Conservation (phyloP, 805 yeast genomes). For the Maudiozyma bulderi region DNA sequence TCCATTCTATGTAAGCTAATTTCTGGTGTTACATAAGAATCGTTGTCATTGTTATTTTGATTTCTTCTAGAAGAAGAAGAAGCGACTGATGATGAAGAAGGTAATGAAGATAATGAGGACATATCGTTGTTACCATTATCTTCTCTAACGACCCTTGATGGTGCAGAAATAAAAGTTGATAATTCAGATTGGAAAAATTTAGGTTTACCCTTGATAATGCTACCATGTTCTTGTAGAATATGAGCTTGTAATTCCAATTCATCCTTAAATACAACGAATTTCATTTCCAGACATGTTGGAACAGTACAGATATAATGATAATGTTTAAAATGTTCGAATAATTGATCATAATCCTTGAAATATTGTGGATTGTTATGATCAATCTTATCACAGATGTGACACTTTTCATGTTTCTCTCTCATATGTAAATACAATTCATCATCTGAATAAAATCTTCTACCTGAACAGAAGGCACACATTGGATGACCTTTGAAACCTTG, state of each 20-base stretch:
- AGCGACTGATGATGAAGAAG: background rate
- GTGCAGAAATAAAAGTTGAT: constrained; percentile 42
- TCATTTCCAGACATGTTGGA: constrained; percentile 71
- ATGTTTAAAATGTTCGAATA: constrained; percentile 63
- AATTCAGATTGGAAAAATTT: constrained; percentile 48
- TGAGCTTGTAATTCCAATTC: constrained; percentile 83
- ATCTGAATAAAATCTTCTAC: constrained; percentile 70
- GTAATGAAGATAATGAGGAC: constrained; percentile 1
- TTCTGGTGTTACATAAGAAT: constrained; percentile 28
- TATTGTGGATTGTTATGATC: constrained; percentile 58
- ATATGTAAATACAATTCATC: constrained; percentile 80
- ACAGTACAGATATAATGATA: constrained; percentile 74
- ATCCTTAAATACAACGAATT: constrained; percentile 85
- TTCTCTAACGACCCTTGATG: constrained; percentile 21
- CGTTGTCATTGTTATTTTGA: background rate
- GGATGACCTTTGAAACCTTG: constrained; percentile 73
- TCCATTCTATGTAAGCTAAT: constrained; percentile 56
- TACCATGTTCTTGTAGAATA: constrained; percentile 65
- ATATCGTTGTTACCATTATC: constrained; percentile 5
- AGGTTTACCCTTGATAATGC: constrained; percentile 22
- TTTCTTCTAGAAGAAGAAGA: background rate
- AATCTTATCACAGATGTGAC: constrained; percentile 77
- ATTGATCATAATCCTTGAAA: constrained; percentile 64
- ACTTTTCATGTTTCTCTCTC: constrained; percentile 75
- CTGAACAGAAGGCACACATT: constrained; percentile 68